Percentiles rank a stretch among this genome's conserved stretches.
Conservation (phyloP, 805 yeast species). For the Wickerhamiella brachini region DNA sequence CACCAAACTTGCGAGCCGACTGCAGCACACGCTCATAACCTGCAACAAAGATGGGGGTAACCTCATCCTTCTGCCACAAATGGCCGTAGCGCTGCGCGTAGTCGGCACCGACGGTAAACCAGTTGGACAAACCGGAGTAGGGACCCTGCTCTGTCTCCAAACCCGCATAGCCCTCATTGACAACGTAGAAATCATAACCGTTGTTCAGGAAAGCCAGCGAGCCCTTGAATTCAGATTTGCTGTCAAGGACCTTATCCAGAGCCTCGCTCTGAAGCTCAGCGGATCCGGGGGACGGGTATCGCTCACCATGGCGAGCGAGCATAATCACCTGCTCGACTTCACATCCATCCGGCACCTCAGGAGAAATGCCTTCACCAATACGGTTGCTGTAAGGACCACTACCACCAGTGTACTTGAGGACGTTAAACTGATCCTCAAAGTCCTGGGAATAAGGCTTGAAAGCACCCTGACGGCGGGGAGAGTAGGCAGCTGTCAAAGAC, state of each 20-base stretch:
- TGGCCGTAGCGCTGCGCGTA: slow-evolving; percentile 32
- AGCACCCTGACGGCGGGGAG: neutral
- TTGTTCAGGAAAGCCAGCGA: slow-evolving; percentile 8
- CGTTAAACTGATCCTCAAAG: slow-evolving; percentile 31
- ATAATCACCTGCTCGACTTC: slow-evolving; percentile 37
- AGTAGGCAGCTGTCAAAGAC: neutral
- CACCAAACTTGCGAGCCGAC: slow-evolving; percentile 41
- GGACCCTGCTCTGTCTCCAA: slow-evolving; percentile 29
- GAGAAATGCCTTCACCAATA: slow-evolving; percentile 35
- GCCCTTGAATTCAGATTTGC: slow-evolving; percentile 8
- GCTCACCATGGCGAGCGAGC: slow-evolving; percentile 40
- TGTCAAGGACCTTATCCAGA: slow-evolving; percentile 17
- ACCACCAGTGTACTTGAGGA: slow-evolving; percentile 34
- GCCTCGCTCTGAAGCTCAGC: neutral
- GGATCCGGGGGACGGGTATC: slow-evolving; percentile 27
- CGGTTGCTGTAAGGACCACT: slow-evolving; percentile 37
- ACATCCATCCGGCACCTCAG: slow-evolving; percentile 35
- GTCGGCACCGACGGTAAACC: slow-evolving; percentile 32
- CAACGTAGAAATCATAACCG: slow-evolving; percentile 15
- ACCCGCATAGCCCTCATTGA: slow-evolving; percentile 27
- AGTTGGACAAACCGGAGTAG: slow-evolving; percentile 36
- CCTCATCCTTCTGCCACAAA: slow-evolving; percentile 26
- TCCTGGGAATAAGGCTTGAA: slow-evolving; percentile 12
- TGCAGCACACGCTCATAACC: slow-evolving; percentile 27
- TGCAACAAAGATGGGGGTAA: slow-evolving; percentile 31